A percentile compares a stretch with the other conserved stretches of the same genome.
Conservation (phyloP, 2,329 filamentous ascomycete genomes). For the Pseudogymnoascus sp. region DNA sequence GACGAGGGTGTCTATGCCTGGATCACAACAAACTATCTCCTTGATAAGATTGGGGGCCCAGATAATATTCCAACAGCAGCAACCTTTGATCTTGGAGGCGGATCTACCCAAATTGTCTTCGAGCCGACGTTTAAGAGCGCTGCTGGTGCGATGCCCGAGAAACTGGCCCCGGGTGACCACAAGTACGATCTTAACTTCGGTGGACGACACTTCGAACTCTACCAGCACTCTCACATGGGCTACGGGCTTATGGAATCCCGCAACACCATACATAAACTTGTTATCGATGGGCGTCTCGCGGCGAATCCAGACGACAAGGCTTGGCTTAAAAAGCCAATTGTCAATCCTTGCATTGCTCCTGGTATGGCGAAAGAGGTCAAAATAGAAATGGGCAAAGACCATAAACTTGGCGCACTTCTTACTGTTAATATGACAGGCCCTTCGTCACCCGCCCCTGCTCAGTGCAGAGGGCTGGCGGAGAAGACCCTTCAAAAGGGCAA, state of each 20-base stretch:
- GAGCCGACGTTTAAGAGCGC: slow-evolving; percentile 82
- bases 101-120: slow-evolving; percentile 97
- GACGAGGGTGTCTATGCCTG: slow-evolving; percentile 97
- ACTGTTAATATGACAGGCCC: slow-evolving; percentile 87
- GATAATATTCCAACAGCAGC: slow-evolving; percentile 88
- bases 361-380: slow-evolving; percentile 69
- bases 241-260: slow-evolving; percentile 95
- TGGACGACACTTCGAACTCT: slow-evolving; percentile 82
- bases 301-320: slow-evolving; percentile 50
- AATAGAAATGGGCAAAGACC: slow-evolving; percentile 59
- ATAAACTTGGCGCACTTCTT: slow-evolving; percentile 55
- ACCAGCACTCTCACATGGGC: slow-evolving; percentile 96
- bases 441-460: slow-evolving; percentile 63
- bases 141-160: slow-evolving; percentile 74
- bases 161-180: slow-evolving; percentile 83
- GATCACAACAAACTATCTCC: slow-evolving; percentile 98
- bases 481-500: slow-evolving; percentile 83
- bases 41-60: slow-evolving; percentile 92
- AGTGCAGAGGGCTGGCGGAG: slow-evolving; percentile 86
- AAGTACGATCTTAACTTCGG: slow-evolving; percentile 90
- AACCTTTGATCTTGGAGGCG: slow-evolving; percentile 91
- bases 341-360: slow-evolving; percentile 80
- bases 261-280: slow-evolving; percentile 69
- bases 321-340: slow-evolving; percentile 65
- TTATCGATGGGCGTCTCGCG: slow-evolving; percentile 66